Evolutionary conservation across 1,284 basidiomycete species (phyloP).

Genomic region (Stereum hirsutum): DNA sequence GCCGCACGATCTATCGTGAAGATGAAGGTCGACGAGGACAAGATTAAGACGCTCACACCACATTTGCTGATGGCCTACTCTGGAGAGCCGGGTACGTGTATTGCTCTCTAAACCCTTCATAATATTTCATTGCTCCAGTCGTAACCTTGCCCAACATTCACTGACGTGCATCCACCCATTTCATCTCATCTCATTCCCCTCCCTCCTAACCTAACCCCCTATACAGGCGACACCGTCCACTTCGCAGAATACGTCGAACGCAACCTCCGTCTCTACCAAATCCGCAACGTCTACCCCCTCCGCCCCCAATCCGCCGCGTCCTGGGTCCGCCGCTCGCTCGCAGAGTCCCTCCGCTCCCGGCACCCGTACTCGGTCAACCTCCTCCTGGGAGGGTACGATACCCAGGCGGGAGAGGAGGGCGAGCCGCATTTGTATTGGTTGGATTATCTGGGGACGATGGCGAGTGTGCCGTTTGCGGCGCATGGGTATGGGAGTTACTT

Average conservation of each 20-base stretch:
- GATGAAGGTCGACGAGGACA: conserved; percentile 97
- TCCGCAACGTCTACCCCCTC: conserved; percentile 86
- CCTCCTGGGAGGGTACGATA: conserved; percentile 89
- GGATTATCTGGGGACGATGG: conserved; percentile 90
- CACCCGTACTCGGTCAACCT: conserved; percentile 90
- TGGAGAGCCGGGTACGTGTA: conserved; percentile 76
- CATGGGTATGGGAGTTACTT: conserved; percentile 97
- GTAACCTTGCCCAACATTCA: neutral
- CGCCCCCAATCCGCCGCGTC: conserved; percentile 87
- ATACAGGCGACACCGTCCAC: conserved; percentile 89
- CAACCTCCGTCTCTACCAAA: conserved; percentile 93
- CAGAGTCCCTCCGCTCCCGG: conserved; percentile 83
- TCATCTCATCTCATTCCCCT: neutral
- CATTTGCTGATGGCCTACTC: conserved; percentile 94
- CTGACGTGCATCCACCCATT: conserved; percentile 1
- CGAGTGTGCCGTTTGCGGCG: conserved; percentile 86
- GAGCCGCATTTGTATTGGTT: conserved; percentile 89
- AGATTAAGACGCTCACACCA: conserved; percentile 87
- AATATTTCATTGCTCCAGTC: neutral
- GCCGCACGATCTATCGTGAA: conserved; percentile 90
- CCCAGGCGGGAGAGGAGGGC: conserved; percentile 34
- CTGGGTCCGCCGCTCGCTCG: conserved; percentile 90
- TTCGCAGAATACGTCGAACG: conserved; percentile 96
- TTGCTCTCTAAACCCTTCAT: neutral
- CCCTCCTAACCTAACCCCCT: too few species aligned